Conservation (phyloP, 1,139 yeast species). For the Pichia sp. region DNA sequence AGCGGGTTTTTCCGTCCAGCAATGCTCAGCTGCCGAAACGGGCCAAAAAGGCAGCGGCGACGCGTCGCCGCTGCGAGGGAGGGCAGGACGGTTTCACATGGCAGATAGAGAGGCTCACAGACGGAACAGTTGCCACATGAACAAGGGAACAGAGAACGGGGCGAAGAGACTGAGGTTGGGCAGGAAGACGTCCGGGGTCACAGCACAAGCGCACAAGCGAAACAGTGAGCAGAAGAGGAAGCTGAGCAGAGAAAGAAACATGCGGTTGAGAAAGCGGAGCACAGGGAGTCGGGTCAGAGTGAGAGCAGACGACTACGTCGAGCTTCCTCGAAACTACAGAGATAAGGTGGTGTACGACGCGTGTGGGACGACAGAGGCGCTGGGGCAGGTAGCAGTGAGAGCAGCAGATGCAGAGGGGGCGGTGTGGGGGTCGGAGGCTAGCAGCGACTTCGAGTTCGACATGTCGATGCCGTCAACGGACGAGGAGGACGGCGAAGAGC, state of each 20-base stretch:
- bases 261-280: constrained; percentile 1
- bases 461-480: background rate
- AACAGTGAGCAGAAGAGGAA: background rate
- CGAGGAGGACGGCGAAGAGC: background rate
- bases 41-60: no score
- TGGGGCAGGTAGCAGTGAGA: constrained; percentile 2
- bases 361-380: background rate
- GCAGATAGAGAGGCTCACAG: no score
- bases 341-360: constrained; percentile 1
- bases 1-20: no score
- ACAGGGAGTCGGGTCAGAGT: background rate
- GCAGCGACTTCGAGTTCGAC: constrained; percentile 1
- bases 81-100: no score
- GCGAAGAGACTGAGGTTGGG: background rate
- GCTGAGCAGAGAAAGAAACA: background rate
- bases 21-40: no score
- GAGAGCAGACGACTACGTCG: constrained; percentile 1
- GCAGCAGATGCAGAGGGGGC: background rate
- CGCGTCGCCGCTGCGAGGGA: no score
- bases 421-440: background rate
- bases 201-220: no score
- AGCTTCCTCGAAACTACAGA: constrained; percentile 5
- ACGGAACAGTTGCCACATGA: no score
- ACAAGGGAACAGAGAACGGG: no score
- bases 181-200: no score